A percentile compares a stretch with the other conserved stretches of the same genome.
phyloP scores from a whole-genome alignment of 2,329 filamentous ascomycete genomes.

The Fusarium nematophilum region DNA sequence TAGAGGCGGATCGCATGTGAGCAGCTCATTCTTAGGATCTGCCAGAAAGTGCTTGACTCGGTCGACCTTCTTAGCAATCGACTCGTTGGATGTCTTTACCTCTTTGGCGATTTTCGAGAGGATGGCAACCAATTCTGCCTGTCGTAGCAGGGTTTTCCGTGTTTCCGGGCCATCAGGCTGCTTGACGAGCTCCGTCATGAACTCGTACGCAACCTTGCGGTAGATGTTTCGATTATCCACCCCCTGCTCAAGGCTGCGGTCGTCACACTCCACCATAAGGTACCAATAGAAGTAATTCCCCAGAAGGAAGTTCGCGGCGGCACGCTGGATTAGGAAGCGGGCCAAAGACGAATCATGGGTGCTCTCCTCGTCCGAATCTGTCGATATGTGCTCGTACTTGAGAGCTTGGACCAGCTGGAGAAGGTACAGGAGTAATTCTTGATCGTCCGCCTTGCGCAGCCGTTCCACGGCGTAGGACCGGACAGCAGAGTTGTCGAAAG shows the following conservation, averaged over 20 bases:
- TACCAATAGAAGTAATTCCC: conserved; percentile 99
- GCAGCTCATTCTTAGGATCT: conserved; percentile 90
- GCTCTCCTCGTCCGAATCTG: conserved; percentile 65
- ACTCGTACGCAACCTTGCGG: conserved; percentile 93
- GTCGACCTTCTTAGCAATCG: conserved; percentile 83
- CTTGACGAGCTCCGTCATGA: conserved; percentile 88
- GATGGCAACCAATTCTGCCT: conserved; percentile 89
- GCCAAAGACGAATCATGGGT: conserved; percentile 85
- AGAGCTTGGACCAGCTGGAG: conserved; percentile 95
- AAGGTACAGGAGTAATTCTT: conserved; percentile 90
- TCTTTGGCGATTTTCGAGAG: conserved; percentile 91
- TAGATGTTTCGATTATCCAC: conserved; percentile 85
- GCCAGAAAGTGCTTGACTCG: conserved; percentile 84
- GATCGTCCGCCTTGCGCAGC: conserved; percentile 89
- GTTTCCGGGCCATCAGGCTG: conserved; percentile 76
- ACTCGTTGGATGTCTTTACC: conserved; percentile 82
- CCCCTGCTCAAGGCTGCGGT: conserved; percentile 79
- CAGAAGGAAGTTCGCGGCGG: conserved; percentile 86
- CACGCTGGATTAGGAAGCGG: conserved; percentile 87
- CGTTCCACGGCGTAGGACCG: conserved; percentile 94
- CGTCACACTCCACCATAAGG: conserved; percentile 96
- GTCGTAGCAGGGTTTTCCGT: conserved; percentile 81
- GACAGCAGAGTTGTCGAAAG: conserved; percentile 88
- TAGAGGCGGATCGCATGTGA: conserved; percentile 84
- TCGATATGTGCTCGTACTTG: conserved; percentile 86